phyloP scores from a whole-genome alignment of 2,329 filamentous ascomycete genomes.

The Acrodontium crateriforme region DNA sequence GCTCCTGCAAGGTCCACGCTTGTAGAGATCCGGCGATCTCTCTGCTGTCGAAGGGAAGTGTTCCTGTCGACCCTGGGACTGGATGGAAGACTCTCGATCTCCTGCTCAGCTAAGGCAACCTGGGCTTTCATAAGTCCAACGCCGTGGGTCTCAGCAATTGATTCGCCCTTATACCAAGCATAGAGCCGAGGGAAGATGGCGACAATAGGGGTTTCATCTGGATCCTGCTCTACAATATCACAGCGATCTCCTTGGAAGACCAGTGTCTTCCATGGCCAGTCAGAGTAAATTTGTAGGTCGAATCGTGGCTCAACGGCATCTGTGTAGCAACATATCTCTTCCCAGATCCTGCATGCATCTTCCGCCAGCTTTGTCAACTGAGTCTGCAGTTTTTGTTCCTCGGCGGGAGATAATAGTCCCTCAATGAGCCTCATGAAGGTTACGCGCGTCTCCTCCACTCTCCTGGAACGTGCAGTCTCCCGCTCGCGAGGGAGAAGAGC shows the following conservation, averaged over 20 bases:
- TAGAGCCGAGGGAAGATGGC: slow-evolving; percentile 2
- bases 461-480: slow-evolving; percentile 1
- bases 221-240: slow-evolving; percentile 1
- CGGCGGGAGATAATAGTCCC: background rate
- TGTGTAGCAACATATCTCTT: slow-evolving; percentile 1
- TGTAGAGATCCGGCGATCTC: too few relatives aligned
- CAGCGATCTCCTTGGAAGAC: slow-evolving; percentile 1
- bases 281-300: background rate
- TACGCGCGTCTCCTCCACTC: background rate
- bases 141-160: slow-evolving; percentile 1
- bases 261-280: slow-evolving; percentile 1
- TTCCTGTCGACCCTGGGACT: too few relatives aligned
- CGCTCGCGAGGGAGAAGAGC: background rate
- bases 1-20: too few relatives aligned
- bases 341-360: background rate
- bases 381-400: background rate
- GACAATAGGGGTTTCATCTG: background rate
- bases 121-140: slow-evolving; percentile 1
- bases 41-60: too few relatives aligned
- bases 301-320: slow-evolving; percentile 1
- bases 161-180: background rate
- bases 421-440: slow-evolving; percentile 1
- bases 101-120: too few relatives aligned
- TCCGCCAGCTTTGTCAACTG: slow-evolving; percentile 1
- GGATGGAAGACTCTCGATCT: too few relatives aligned